Evolutionary conservation across 768 basidiomycete species (phyloP), one percentile per base, ranked within the genome.

Genomic region (Pulveroboletus sp.): DNA sequence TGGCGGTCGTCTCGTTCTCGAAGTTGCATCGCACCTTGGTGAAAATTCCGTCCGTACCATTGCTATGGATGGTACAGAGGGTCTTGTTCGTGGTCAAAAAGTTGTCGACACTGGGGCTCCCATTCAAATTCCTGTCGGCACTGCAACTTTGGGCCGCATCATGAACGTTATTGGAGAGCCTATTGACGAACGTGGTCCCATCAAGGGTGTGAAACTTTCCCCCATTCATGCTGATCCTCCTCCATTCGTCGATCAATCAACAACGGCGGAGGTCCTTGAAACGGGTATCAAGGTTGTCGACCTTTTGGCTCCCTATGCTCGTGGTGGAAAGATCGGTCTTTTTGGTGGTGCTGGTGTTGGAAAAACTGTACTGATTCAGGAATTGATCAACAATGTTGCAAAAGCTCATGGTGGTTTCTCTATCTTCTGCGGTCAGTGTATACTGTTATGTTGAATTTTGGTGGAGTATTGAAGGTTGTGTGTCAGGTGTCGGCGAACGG

Each of bases 391-490:
- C 86, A 99, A 99, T 79, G 94, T 99, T 68, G 97, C 97, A 66
- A 99, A 99, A 79, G 97, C 97, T 45, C 97, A 99, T 71, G 97
- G 97, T 92, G 97, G 97, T 92, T 97, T 98, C 90, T 99, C 97
- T 40, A 97, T 97, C 71, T 97, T 97, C 85, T 93, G 90, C 63
- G 91, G 90, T 91, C 64, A 40, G 81, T 70, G 23, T 36, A 20
- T 17, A 7, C 17, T 20, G 8, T 1, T 19, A 16, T 41, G 41
- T 40, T 38, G 29, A 23, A 36, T 27, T n/a, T 39, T 3, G 1
- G 1, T 47, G 25, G 40, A 38, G 39, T 38, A 40, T 49, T 42
- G 43, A 56, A 49, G 61, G 52, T 56, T 14, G 3, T 40, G 7
- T 37, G 6, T 51, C 62, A 88, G 94, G 95, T 87, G 97, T 99